Percentiles rank a stretch among this genome's conserved stretches.
phyloP scores from a whole-genome alignment of 108 stramenopile genomes.

The Skeletonema potamos region DNA sequence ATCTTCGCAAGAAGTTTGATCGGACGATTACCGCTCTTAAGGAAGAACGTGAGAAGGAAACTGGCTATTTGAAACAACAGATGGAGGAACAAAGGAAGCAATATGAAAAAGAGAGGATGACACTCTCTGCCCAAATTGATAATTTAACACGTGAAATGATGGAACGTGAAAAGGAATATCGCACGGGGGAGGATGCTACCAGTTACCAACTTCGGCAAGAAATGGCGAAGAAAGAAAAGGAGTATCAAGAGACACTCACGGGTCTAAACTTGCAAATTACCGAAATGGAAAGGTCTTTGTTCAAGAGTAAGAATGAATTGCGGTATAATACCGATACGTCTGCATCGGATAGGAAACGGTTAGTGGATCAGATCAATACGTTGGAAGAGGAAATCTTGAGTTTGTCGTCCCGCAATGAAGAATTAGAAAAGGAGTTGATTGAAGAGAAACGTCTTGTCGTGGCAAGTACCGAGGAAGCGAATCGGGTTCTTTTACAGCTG shows the following conservation, averaged over 20 bases:
- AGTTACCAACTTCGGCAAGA: conserved; percentile 16
- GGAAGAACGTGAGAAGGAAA: conserved; percentile 29
- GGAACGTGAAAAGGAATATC: conserved; percentile 26
- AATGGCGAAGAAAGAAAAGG: conserved; percentile 31
- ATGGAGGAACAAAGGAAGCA: conserved; percentile 27
- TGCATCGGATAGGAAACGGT: conserved; percentile 9
- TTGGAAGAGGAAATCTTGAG: conserved; percentile 26
- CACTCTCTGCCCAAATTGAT: conserved; percentile 20
- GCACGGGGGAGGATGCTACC: conserved; percentile 10
- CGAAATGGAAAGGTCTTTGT: conserved; percentile 22
- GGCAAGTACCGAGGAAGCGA: conserved; percentile 38
- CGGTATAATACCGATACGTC: conserved; percentile 19
- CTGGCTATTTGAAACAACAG: conserved; percentile 8
- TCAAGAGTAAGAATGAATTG: conserved; percentile 33
- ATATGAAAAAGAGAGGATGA: conserved; percentile 23
- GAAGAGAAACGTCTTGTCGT: conserved; percentile 35
- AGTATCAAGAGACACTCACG: conserved; percentile 19
- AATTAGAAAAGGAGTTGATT: conserved; percentile 40
- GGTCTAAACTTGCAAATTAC: conserved; percentile 24
- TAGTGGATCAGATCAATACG: conserved; percentile 19
- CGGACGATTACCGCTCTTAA: conserved; percentile 17
- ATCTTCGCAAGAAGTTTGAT: conserved; percentile 29
- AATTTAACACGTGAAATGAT: conserved; percentile 35
- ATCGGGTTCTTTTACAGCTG: conserved; percentile 32
- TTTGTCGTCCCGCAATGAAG: conserved; percentile 13